Evolutionary conservation across 2,329 filamentous ascomycete species (phyloP).

Genomic region (Nemania sp.): DNA sequence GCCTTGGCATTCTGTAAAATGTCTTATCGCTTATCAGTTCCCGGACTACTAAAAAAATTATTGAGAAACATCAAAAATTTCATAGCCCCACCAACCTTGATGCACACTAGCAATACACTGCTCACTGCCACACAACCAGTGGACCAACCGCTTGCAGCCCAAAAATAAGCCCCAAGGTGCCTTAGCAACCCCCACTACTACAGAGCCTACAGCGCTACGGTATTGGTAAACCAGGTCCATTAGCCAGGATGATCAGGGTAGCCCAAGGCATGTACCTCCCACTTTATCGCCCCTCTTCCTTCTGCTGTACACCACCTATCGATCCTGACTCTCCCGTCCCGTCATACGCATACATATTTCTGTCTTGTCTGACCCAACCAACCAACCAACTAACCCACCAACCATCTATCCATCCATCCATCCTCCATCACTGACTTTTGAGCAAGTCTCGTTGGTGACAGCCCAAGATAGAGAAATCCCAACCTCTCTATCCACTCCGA

Average conservation of each 20-base stretch:
- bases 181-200: slow-evolving; percentile 22
- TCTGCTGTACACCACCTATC: slow-evolving; percentile 6
- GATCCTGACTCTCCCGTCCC: background rate
- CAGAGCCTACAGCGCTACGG: slow-evolving; percentile 6
- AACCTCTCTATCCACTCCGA: background rate
- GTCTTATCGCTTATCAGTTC: slow-evolving; percentile 32
- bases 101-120: slow-evolving; percentile 1
- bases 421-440: slow-evolving; percentile 19
- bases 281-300: slow-evolving; percentile 31
- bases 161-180: slow-evolving; percentile 24
- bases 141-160: slow-evolving; percentile 24
- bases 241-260: slow-evolving; percentile 12
- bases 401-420: too few relatives aligned
- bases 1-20: slow-evolving; percentile 20
- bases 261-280: slow-evolving; percentile 6
- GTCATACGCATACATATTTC: slow-evolving; percentile 35
- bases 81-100: slow-evolving; percentile 31
- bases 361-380: slow-evolving; percentile 14
- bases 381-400: background rate
- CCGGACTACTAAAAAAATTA: slow-evolving; percentile 16
- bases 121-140: background rate
- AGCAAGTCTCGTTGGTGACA: slow-evolving; percentile 27
- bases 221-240: too few relatives aligned
- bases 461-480: slow-evolving; percentile 8
- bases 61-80: slow-evolving; percentile 37